Base-by-base conservation (phyloP, 208 protist species). In the Zelonia costaricensis region DNA sequence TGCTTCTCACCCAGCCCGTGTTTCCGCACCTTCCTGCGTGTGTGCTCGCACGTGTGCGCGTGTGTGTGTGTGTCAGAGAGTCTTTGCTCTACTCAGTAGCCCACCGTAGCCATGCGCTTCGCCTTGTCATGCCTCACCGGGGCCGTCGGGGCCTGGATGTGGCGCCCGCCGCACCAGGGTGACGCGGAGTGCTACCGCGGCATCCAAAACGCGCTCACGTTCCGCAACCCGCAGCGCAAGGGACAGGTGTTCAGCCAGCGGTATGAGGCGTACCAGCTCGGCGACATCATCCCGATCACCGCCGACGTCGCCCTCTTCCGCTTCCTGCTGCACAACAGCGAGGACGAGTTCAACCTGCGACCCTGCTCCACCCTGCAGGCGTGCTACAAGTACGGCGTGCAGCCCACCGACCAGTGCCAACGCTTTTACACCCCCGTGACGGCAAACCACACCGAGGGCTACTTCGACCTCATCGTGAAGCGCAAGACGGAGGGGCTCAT, bases 401-500 rank as follows among this genome's bases (percentile, higher is more conserved):
- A 95, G 62, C 79, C 81, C 9, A 87, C 67, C 23, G 87, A 94
- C 18, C 82, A 93, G 68, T 92, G 86, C 27, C 78, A 93, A 35
- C 88, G 93, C 59, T 93, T 93, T 63, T 97, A 97, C 73, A 97
- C 93, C 1, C 93, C 93, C 8, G 78, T 95, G 5, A 95, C 89
- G 10, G 65, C 83, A 6, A 94, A 94, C 45, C 84, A 83, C 55
- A 92, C 85, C 2, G 76, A 87, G 31, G 93, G 93, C 13, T 89
- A 93, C 45, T 95, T 97, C 73, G 88, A 96, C 52, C 76, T 95
- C 25, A 88, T 97, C 45, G 84, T 97, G 1, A 95, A 95, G 65
- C 77, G 84, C 18, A 87, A 93, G 62, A 39, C 81, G 12, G 62
- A 80, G 18, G 92, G 89, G 1, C 66, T 80, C 15, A 92, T 97